Evolutionary conservation across 352 stramenopile species (phyloP), one percentile per base, ranked within the genome.

Genomic region (Globisporangium cylindrosporum): DNA sequence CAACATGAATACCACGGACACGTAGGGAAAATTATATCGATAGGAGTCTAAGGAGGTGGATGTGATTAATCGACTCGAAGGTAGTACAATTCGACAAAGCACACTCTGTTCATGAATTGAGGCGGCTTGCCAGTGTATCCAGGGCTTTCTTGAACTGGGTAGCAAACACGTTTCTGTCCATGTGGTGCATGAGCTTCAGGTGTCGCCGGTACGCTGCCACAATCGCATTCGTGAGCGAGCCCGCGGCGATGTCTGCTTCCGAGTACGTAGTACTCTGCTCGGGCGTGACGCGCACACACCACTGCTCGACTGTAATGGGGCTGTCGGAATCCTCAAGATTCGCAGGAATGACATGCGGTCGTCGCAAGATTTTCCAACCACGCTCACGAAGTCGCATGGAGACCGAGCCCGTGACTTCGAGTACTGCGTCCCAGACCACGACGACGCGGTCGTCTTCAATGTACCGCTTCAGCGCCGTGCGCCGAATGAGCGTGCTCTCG

Each of bases 221-320:
- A 32, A 89, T 73, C 3, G 82, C 57, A 24, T 86, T 78, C 5
- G 74, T 83, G 65, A 89, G 77, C 60, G 73, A 75, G 46, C 71
- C 74, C 6, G 82, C 72, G 22, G 67, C 69, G 1, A 66, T 71
- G 54, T 76, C 61, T 20, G 65, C 49, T 3, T n/a, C 55, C 8
- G 43, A 63, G 43, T 69, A 59, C 25, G 41, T 49, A 29, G 38
- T 59, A 9, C 22, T 59, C 12, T 59, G 46, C 18, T 69, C 64
- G 0, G 64, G 64, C 1, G 65, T 66, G 32, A 70, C 53, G 14
- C 59, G 57, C 14, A 55, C 29, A 12, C 36, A 60, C 8, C 18
- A 20, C 43, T 70, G 65, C 22, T 59, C 57, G 34, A 62, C 27
- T 5, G 55, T 34, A 7, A 57, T 55, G 7, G 54, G 41, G 1